phyloP scores from a whole-genome alignment of 306 rosid genomes.

The Casuarina equisetifolia region DNA sequence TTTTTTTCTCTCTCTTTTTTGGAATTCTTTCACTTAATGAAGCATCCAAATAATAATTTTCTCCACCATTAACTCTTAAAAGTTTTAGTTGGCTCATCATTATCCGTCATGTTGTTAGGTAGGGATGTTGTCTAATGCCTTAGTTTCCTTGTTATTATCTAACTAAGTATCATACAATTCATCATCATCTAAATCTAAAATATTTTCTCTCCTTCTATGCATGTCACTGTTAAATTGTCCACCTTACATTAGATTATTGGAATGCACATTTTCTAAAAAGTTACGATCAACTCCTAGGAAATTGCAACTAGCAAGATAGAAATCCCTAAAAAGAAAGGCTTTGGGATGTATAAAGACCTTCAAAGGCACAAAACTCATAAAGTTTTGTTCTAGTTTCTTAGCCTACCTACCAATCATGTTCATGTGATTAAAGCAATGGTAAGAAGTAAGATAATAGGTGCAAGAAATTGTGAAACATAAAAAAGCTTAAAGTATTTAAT shows the following conservation, averaged over 20 bases:
- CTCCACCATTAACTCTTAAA: conserved; percentile 18
- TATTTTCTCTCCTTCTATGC: conserved; percentile 26
- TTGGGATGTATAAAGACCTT: conserved; percentile 92
- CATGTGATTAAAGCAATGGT: conserved; percentile 19
- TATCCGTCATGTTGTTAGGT: conserved; percentile 20
- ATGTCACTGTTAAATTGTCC: conserved; percentile 34
- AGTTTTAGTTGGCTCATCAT: conserved; percentile 34
- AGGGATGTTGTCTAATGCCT: conserved; percentile 26
- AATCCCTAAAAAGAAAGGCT: conserved; percentile 58
- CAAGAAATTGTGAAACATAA: not conserved
- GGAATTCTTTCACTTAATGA: conserved; percentile 27
- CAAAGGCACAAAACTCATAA: conserved; percentile 73
- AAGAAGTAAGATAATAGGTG: conserved; percentile 1
- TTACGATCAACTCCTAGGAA: conserved; percentile 24
- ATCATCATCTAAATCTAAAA: conserved; percentile 43
- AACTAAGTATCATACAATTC: conserved; percentile 43
- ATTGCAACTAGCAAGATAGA: conserved; percentile 23
- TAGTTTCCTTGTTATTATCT: conserved; percentile 39
- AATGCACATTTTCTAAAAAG: conserved; percentile 33
- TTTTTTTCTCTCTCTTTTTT: conserved; percentile 23
- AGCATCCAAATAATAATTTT: conserved; percentile 19
- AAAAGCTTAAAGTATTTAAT: too few species aligned
- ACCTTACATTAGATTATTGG: conserved; percentile 21
- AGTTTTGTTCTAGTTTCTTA: conserved; percentile 63
- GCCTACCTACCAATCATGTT: conserved; percentile 59